Evolutionary conservation across 768 basidiomycete genomes (phyloP).

Genomic region (Russula griseocarnosa): DNA sequence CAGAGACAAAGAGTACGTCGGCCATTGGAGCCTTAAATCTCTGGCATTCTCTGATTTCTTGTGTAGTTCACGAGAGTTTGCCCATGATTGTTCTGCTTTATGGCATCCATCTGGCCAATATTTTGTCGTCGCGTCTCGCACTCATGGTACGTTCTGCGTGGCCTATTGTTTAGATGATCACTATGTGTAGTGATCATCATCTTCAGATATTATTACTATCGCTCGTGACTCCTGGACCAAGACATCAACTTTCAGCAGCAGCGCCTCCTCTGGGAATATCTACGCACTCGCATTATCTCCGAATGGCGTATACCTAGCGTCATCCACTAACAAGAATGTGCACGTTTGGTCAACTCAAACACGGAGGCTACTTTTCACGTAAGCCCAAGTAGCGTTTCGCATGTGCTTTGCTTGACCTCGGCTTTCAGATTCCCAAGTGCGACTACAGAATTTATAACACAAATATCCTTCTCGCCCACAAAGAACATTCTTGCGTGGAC

Average conservation of each 20-base stretch:
- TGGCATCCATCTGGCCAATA: conserved; percentile 91
- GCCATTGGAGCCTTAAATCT: background rate
- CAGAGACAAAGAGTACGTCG: conserved; percentile 59
- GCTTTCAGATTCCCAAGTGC: conserved; percentile 48
- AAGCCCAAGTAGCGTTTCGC: conserved; percentile 29
- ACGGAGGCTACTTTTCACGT: conserved; percentile 63
- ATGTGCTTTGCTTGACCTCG: conserved; percentile 10
- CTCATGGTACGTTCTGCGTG: conserved; percentile 57
- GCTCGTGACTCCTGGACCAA: conserved; percentile 73
- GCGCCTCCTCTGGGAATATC: conserved; percentile 44
- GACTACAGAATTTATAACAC: conserved; percentile 48
- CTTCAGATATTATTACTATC: conserved; percentile 71
- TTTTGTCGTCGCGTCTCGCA: conserved; percentile 72
- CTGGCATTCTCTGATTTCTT: conserved; percentile 4
- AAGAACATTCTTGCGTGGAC: conserved; percentile 86
- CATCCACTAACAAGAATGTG: conserved; percentile 64
- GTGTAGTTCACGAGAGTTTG: conserved; percentile 56
- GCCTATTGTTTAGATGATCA: background rate
- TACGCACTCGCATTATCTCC: conserved; percentile 71
- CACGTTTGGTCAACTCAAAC: conserved; percentile 81
- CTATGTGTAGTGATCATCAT: conserved; percentile 1
- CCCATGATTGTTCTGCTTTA: conserved; percentile 71
- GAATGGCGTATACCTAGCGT: conserved; percentile 88
- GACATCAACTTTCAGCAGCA: conserved; percentile 47
- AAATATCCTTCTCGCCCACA: conserved; percentile 77